Base-by-base conservation (phyloP, 257 asterid genomes). In the Solanum sejunctum region DNA sequence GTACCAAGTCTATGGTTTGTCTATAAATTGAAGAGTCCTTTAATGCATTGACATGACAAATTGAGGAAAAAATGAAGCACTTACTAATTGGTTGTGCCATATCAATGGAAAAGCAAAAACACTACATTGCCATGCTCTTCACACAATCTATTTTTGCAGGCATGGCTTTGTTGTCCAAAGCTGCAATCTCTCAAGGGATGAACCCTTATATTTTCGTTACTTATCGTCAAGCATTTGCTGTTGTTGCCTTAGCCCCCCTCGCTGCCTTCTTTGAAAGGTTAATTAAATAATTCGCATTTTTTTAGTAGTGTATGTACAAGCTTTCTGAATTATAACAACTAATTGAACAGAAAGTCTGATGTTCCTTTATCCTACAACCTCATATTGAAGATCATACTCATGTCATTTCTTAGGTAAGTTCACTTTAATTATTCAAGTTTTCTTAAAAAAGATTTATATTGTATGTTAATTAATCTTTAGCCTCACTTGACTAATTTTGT, bases 181-280 rank as follows among this genome's bases (percentile, higher is more conserved):
- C 90, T 69, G 92, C 94, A 61, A 86, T 90, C 0, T 83, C 87
- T 28, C 55, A 84, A 75, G 96, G 96, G 52, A 89, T 92, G 94
- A 90, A 85, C 67, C 92, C 96, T 85, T 91, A 78, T 13, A 54
- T 91, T 45, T 92, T 91, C 58, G 96, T 92, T 32, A 93, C 88
- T n/a, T 92, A 91, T 82, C 92, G 96, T 32, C 96, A 91, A 60
- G 90, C 89, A 45, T 88, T 91, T 70, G 96, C 96, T 72, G 80
- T 90, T 1, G 0, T 90, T 12, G 84, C 92, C 67, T 70, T 92
- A 36, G 92, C 93, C 67, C 94, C 93, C 13, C 89, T 92, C 20
- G 96, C 94, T 16, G 85, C 70, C 83, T 88, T 92, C 81, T 77
- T 88, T 17, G 93, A 92, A 43, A 90, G 94, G 94, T 92, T 81